Evolutionary conservation across 345 rosid genomes (phyloP), one percentile per base, ranked within the genome.

Genomic region (Ceriops tagal): DNA sequence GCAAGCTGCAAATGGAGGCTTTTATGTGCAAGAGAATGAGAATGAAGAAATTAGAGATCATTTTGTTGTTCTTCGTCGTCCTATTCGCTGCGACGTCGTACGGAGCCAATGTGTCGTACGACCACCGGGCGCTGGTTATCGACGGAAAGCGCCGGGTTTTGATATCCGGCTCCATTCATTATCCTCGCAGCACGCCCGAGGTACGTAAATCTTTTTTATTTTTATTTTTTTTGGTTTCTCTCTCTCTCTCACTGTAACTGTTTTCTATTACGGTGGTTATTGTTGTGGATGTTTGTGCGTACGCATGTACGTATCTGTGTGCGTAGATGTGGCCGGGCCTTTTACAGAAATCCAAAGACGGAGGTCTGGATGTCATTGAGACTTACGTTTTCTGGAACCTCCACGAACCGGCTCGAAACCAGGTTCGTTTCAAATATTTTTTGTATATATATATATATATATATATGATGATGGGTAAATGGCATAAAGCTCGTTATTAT

Each of bases 311-410:
- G 35, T 73, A 11, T 61, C 70, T 67, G 21, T 31, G 21, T 28
- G n/a, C 26, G 71, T 76, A 93, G 98, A 93, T 93, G 98, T 93
- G 98, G 97, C 89, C 93, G 30, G 97, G 80, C 81, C 92, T 93
- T 34, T 84, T 93, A 35, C 91, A 93, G 86, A 93, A 91, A 78
- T 89, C 98, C 2, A 93, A 93, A 70, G 98, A 93, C 68, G 98
- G 98, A 76, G 97, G 98, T 9, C 78, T 93, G 74, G 92, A 93
- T 62, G 84, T 91, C 56, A 89, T 93, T 18, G 97, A 93, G 81
- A 93, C 98, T 16, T 93, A 93, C 18, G 92, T 93, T 55, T 93
- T 93, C 67, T 93, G 98, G 98, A 87, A 82, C 72, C 69, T 61
- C 55, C 98, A 93, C 61, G 98, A 93, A 67, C 97, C 97, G 0